phyloP scores from a whole-genome alignment of 768 basidiomycete genomes.

The Russula ochroleuca region DNA sequence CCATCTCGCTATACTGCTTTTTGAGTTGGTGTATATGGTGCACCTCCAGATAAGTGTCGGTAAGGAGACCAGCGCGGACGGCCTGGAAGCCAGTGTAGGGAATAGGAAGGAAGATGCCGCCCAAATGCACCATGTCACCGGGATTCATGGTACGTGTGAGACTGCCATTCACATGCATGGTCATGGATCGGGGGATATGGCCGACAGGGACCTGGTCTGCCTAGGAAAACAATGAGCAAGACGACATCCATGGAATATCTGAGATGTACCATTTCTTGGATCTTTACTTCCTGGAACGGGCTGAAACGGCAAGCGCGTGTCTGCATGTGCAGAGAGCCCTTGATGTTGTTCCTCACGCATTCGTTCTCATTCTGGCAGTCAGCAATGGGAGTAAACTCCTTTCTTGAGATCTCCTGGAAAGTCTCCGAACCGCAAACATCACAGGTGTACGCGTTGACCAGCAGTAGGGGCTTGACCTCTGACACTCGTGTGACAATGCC shows the following conservation, averaged over 20 bases:
- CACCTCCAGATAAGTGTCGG: constrained; percentile 93
- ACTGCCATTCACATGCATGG: constrained; percentile 86
- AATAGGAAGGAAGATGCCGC: constrained; percentile 96
- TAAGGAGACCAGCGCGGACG: constrained; percentile 90
- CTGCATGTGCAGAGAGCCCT: constrained; percentile 96
- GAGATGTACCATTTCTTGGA: constrained; percentile 86
- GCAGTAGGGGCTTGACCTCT: constrained; percentile 95
- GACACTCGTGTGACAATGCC: constrained; percentile 98
- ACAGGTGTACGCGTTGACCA: constrained; percentile 97
- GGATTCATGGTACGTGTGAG: constrained; percentile 90
- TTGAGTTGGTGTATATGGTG: constrained; percentile 92
- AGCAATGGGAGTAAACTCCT: constrained; percentile 82
- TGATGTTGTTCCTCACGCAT: constrained; percentile 81
- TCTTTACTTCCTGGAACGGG: constrained; percentile 97
- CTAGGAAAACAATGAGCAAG: constrained; percentile 39
- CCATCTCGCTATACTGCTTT: constrained; percentile 96
- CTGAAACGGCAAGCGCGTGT: constrained; percentile 95
- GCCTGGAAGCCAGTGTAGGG: constrained; percentile 98
- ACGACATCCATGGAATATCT: neutral
- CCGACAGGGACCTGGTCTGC: constrained; percentile 99
- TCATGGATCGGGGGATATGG: constrained; percentile 98
- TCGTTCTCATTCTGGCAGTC: constrained; percentile 85
- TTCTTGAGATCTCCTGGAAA: constrained; percentile 93
- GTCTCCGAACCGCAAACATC: constrained; percentile 98
- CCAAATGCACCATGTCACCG: constrained; percentile 91